Evolutionary conservation across 345 rosid species (phyloP).

Genomic region (Xanthoceras sorbifolium): DNA sequence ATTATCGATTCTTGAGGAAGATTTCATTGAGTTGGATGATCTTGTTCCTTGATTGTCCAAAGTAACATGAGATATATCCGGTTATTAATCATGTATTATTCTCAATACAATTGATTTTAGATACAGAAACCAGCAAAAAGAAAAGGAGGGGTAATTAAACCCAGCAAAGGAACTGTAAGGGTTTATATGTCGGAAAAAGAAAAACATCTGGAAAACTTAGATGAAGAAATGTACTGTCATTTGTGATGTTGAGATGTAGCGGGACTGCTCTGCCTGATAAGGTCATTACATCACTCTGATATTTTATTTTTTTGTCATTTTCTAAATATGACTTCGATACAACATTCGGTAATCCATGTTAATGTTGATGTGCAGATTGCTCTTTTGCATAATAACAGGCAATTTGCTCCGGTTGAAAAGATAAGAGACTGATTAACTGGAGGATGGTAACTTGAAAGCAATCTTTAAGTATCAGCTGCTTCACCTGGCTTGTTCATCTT

Average conservation of each 20-base stretch:
- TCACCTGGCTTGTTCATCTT: conserved; percentile 25
- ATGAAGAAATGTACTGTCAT: conserved; percentile 13
- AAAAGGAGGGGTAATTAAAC: background rate
- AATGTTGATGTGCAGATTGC: conserved; percentile 33
- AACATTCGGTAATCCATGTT: conserved; percentile 9
- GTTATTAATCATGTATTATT: conserved; percentile 12
- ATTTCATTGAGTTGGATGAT: conserved; percentile 53
- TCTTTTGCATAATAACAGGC: conserved; percentile 9
- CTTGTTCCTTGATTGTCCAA: conserved; percentile 26
- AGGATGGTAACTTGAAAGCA: conserved; percentile 13
- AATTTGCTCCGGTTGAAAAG: conserved; percentile 21
- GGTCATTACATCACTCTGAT: conserved; percentile 22
- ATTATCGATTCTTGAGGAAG: conserved; percentile 34
- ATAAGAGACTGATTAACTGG: conserved; percentile 19
- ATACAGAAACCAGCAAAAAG: conserved; percentile 11
- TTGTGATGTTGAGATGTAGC: conserved; percentile 25
- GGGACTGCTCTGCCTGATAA: conserved; percentile 22
- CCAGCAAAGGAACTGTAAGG: conserved; percentile 14
- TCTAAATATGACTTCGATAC: background rate
- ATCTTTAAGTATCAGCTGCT: conserved; percentile 15
- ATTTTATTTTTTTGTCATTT: background rate
- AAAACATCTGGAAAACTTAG: background rate
- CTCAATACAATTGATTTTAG: conserved; percentile 7
- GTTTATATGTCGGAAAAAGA: background rate
- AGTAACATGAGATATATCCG: conserved; percentile 6